Base-by-base conservation (phyloP, 345 rosid species). In the Triadica sebifera region DNA sequence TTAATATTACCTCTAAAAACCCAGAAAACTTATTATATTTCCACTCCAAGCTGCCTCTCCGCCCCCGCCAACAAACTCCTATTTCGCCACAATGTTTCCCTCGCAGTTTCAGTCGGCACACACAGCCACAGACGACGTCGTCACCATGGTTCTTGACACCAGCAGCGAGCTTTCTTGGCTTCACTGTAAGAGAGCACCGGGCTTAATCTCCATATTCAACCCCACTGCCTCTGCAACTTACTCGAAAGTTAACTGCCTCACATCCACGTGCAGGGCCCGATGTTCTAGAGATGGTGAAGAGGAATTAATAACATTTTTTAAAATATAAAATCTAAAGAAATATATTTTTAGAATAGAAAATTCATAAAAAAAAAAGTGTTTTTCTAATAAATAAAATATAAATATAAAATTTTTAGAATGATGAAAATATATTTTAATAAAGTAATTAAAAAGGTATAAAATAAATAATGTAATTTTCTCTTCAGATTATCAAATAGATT, bases 81-180 rank as follows among this genome's bases (percentile, higher is more conserved):
- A 12, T 89, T 89, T 71, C 90, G 70, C 49, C 88, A 86, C 65
- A 81, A 89, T 73, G 91, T 87, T 34, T 72, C 90, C 11, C 76
- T 91, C 52, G 86, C 96, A 2, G 89, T 91, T 58, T 71, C 85
- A 17, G 85, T 78, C 22, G 96, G 93, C n/a, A n/a, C 29, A 75
- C 96, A 9, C 93, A 93, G 0, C 91, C 93, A 0, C 93, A 91
- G 71, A 75, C 62, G n/a, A n/a, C n/a, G n/a, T n/a, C 24, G 83
- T 87, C 59, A 77, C 85, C 12, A 87, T 91, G 96, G 91, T 89
- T n/a, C 89, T 91, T 4, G 93, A 91, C 77, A 91, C 96, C 1
- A 93, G 93, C 49, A 91, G 96, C 61, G 96, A 91, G 19, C 93
- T 91, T 65, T 84, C 96, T 0, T 91, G 96, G 96, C 89, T 89